Conservation (phyloP, 352 stramenopile genomes). For the Pythium vanterpoolii region DNA sequence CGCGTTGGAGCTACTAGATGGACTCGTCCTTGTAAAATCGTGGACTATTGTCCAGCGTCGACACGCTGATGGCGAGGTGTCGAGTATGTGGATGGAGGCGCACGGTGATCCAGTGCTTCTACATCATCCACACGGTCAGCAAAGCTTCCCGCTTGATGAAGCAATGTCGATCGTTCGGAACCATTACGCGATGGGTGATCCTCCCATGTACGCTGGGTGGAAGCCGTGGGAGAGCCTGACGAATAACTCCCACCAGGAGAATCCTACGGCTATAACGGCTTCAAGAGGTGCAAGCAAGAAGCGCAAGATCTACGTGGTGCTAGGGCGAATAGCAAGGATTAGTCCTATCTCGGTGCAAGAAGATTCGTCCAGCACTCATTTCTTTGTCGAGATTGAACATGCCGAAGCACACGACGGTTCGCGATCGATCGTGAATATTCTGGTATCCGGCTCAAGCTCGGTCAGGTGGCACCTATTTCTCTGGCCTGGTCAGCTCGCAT, state of each 20-base stretch:
- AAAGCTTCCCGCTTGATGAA: constrained; percentile 12
- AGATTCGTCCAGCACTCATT: constrained; percentile 38
- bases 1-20: constrained; percentile 30
- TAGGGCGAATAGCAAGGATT: constrained; percentile 45
- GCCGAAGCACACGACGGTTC: background rate
- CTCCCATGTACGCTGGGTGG: constrained; percentile 40
- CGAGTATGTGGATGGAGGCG: constrained; percentile 41
- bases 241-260: background rate
- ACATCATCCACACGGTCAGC: background rate
- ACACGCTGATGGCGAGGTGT: background rate
- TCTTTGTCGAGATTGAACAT: constrained; percentile 61
- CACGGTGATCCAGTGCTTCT: constrained; percentile 21
- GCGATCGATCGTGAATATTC: constrained; percentile 37
- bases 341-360: constrained; percentile 54
- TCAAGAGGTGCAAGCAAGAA: constrained; percentile 28
- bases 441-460: constrained; percentile 35
- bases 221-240: constrained; percentile 24
- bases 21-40: constrained; percentile 52
- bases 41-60: constrained; percentile 46
- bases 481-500: constrained; percentile 30
- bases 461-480: constrained; percentile 53
- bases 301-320: constrained; percentile 34
- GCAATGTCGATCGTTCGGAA: constrained; percentile 27
- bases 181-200: constrained; percentile 35
- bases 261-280: background rate